phyloP scores from a whole-genome alignment of 2,329 filamentous ascomycete species.

The Falciphora oryzae region DNA sequence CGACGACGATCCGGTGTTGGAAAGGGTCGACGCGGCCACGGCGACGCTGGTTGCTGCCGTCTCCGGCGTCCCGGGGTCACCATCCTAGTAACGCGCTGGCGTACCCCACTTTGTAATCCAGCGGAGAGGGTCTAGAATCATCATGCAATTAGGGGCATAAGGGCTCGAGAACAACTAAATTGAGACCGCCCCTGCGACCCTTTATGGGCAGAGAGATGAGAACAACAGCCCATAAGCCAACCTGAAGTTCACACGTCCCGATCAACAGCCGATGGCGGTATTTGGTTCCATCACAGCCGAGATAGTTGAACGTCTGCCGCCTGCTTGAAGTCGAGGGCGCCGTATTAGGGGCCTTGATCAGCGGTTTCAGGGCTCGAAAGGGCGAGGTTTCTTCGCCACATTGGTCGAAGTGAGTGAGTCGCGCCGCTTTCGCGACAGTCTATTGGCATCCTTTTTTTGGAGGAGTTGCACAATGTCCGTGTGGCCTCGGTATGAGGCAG shows the following conservation, averaged over 20 bases:
- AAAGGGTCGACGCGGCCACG: no score
- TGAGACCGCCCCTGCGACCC: neutral
- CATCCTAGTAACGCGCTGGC: neutral
- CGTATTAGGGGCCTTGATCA: neutral
- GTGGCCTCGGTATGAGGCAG: neutral
- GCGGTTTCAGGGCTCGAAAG: neutral
- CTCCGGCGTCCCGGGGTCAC: no score
- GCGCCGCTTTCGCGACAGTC: neutral
- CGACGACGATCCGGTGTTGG: no score
- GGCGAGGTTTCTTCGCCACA: neutral
- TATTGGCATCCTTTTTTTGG: neutral
- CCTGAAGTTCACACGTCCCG: neutral
- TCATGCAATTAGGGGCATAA: neutral
- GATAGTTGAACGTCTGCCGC: no score
- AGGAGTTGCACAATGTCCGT: neutral
- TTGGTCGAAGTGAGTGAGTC: neutral
- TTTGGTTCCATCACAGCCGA: no score
- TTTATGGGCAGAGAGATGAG: conserved; percentile 1
- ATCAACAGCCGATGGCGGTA: neutral
- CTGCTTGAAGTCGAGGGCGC: no score
- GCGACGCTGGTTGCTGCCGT: no score
- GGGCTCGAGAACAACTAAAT: neutral
- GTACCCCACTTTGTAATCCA: neutral
- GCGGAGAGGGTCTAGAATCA: neutral
- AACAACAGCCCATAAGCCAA: neutral